phyloP scores from a whole-genome alignment of 139 green algal genomes.

The Trebouxia sp. region DNA sequence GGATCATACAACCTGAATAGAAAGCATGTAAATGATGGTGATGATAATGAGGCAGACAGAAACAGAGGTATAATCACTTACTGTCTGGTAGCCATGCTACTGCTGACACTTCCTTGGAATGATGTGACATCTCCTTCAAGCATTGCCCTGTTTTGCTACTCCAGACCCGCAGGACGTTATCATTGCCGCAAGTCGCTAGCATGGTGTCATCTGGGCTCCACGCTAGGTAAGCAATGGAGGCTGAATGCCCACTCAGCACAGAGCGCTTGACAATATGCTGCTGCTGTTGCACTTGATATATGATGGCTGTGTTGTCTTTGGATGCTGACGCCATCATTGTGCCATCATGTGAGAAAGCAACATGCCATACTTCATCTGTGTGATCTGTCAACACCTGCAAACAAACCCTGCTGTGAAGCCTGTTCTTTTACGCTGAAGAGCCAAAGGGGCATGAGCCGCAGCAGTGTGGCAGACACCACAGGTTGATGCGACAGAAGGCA shows the following conservation, averaged over 20 bases:
- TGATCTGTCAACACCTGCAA: slow-evolving; percentile 76
- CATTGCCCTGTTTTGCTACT: slow-evolving; percentile 34
- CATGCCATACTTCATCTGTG: slow-evolving; percentile 91
- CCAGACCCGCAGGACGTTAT: slow-evolving; percentile 38
- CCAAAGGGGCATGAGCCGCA: too few relatives aligned
- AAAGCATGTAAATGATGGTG: too few relatives aligned
- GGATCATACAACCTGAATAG: too few relatives aligned
- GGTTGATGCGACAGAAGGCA: too few relatives aligned
- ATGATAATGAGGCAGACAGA: too few relatives aligned
- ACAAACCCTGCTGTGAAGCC: background rate
- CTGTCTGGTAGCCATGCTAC: slow-evolving; percentile 83
- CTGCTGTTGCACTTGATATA: slow-evolving; percentile 50
- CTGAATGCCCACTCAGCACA: slow-evolving; percentile 45
- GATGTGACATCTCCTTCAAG: slow-evolving; percentile 35
- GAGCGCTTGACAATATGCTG: background rate
- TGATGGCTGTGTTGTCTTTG: slow-evolving; percentile 70
- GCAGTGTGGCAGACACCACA: too few relatives aligned
- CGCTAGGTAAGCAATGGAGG: slow-evolving; percentile 48
- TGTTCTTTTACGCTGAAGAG: too few relatives aligned
- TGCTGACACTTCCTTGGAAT: slow-evolving; percentile 64
- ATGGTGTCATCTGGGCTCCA: slow-evolving; percentile 67
- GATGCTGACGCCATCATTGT: slow-evolving; percentile 73
- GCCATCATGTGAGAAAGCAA: slow-evolving; percentile 84
- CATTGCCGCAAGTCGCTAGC: slow-evolving; percentile 32
- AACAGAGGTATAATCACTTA: too few relatives aligned